A percentile compares a stretch with the other conserved stretches of the same genome.
Evolutionary conservation across 257 asterid species (phyloP).

Genomic region (Verbascum thapsus): DNA sequence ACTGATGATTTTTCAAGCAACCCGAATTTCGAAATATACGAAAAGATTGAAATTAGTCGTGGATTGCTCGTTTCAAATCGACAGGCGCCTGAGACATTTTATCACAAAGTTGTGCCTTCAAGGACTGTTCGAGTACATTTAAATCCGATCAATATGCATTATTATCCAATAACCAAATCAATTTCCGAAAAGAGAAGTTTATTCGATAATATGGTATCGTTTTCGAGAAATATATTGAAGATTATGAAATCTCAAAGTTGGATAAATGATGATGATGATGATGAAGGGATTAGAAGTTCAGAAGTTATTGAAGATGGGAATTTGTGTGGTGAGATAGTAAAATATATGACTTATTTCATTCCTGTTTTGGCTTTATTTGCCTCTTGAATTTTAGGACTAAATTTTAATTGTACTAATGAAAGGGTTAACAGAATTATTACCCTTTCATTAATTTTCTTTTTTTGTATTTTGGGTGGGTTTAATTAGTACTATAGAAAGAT

Average conservation of each 20-base stretch:
- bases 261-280: constrained; percentile 5
- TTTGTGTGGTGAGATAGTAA: constrained; percentile 30
- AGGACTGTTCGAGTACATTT: constrained; percentile 51
- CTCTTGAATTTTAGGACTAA: constrained; percentile 32
- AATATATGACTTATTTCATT: constrained; percentile 39
- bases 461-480: constrained; percentile 12
- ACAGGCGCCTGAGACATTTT: constrained; percentile 50
- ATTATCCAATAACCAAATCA: constrained; percentile 27
- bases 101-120: constrained; percentile 62
- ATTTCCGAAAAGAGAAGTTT: constrained; percentile 20
- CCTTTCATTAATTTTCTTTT: constrained; percentile 22
- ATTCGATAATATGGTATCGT: constrained; percentile 14
- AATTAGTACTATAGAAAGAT: too few species aligned
- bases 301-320: constrained; percentile 29
- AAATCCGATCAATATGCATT: constrained; percentile 36
- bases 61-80: constrained; percentile 63
- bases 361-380: constrained; percentile 52
- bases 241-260: constrained; percentile 24
- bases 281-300: constrained; percentile 11
- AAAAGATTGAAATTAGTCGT: constrained; percentile 46
- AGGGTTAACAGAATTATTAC: constrained; percentile 22
- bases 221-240: constrained; percentile 29
- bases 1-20: constrained; percentile 47
- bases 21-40: constrained; percentile 44
- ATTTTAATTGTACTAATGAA: constrained; percentile 25